Conservation (phyloP, 345 rosid genomes). For the Acer campestre region DNA sequence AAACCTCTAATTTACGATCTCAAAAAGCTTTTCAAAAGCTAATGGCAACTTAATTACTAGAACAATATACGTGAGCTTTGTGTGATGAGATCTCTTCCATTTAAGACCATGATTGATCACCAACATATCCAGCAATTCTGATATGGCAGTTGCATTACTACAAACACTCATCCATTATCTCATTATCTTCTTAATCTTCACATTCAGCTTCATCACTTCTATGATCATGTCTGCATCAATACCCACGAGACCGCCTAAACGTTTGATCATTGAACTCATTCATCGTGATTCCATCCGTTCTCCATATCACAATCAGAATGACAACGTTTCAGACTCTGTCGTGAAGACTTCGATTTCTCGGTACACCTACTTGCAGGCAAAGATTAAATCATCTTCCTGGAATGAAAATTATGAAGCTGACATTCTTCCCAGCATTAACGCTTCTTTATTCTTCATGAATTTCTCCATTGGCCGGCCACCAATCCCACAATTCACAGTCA, state of each 20-base stretch:
- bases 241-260: conserved; percentile 4
- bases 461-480: conserved; percentile 67
- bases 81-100: conserved; percentile 5
- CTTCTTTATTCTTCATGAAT: conserved; percentile 35
- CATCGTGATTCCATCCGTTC: conserved; percentile 39
- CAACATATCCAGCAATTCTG: not conserved
- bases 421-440: conserved; percentile 26
- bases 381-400: conserved; percentile 12
- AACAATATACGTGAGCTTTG: not conserved
- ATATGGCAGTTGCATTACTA: not conserved
- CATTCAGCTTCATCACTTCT: not conserved
- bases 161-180: not conserved
- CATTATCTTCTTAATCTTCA: not conserved
- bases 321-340: conserved; percentile 20
- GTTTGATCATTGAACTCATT: conserved; percentile 23
- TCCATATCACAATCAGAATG: conserved; percentile 30
- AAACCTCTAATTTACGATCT: not conserved
- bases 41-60: not conserved
- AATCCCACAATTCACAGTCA: conserved; percentile 44
- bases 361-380: conserved; percentile 28
- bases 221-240: not conserved
- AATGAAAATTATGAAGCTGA: conserved; percentile 32
- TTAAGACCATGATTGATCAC: not conserved
- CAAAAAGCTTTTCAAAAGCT: not conserved
- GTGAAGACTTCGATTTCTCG: conserved; percentile 36